Evolutionary conservation across 768 basidiomycete genomes (phyloP), one percentile per base, ranked within the genome.

Genomic region (Boletus fagicola): DNA sequence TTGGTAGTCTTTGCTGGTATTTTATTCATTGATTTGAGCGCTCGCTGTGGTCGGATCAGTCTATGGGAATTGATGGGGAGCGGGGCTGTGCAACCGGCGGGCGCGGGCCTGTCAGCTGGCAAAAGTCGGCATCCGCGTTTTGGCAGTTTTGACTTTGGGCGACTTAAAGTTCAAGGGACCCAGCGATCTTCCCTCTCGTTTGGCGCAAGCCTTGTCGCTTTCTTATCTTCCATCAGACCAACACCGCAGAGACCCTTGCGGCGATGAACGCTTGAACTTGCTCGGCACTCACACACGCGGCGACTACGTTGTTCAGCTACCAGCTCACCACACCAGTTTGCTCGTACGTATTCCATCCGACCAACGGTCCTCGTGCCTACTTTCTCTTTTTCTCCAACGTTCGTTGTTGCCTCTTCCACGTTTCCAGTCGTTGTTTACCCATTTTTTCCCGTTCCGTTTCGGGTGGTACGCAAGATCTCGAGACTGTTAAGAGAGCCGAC

Each of bases 201-300:
- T 24, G 35, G 33, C 22, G 22, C 49, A 26, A 9, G 36, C 36
- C 26, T 2, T 50, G 28, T 22, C 42, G 28, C 31, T 48, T 31
- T 20, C 31, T 26, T 31, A 22, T 51, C 63, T 46, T 16, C 51
- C 22, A 40, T 24, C 49, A 5, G 13, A 11, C 7, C 26, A 39
- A 11, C 6, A 51, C 50, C 30, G 39, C 18, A 39, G 10, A 22
- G 20, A 31, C 31, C 16, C n/a, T 43, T 20, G 50, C 40, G 53
- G 53, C 50, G 58, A 68, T 69, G 67, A 57, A 53, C 68, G 52
- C 43, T 50, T 66, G 53, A 66, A 47, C n/a, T n/a, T n/a, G 36
- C 42, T 24, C 18, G 48, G 30, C 59, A 54, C 36, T 35, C 43
- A 28, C 44, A 58, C 62, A 68, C 65, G 59, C 54, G 57, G 53